phyloP scores from a whole-genome alignment of 495 filamentous ascomycete species.

The Aspergillus cavernicola region DNA sequence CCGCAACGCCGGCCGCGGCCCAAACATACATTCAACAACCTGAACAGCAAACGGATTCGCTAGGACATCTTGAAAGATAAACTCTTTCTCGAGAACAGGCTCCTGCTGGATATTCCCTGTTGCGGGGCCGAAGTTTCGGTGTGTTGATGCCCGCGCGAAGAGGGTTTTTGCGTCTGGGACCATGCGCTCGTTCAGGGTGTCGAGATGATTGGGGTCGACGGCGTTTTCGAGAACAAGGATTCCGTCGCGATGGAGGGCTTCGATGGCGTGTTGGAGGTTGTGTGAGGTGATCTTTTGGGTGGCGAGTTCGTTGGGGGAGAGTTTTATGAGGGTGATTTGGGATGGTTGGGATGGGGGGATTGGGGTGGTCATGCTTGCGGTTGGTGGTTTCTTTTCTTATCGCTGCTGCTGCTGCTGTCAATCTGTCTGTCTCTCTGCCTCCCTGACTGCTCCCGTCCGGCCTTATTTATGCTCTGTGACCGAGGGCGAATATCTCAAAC shows the following conservation, averaged over 20 bases:
- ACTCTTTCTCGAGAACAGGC: constrained; percentile 37
- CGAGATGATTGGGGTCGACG: constrained; percentile 38
- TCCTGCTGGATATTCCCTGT: constrained; percentile 55
- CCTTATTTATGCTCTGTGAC: too few relatives aligned
- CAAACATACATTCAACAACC: constrained; percentile 46
- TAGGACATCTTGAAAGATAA: constrained; percentile 40
- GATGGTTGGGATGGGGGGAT: not conserved
- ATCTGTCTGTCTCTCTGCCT: too few relatives aligned
- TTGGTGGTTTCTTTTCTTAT: too few relatives aligned
- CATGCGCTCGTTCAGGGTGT: constrained; percentile 51
- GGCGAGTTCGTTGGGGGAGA: not conserved
- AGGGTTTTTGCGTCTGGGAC: constrained; percentile 44
- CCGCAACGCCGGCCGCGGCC: constrained; percentile 43
- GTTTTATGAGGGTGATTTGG: not conserved
- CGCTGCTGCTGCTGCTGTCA: too few relatives aligned
- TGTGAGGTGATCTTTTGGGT: constrained; percentile 25
- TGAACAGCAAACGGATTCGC: constrained; percentile 47
- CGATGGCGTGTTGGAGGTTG: constrained; percentile 48
- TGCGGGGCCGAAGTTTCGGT: constrained; percentile 48
- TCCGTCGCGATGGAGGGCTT: constrained; percentile 48
- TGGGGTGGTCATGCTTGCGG: too few relatives aligned
- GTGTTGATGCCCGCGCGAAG: constrained; percentile 34
- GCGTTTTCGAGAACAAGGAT: constrained; percentile 49
- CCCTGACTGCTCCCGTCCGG: too few relatives aligned
- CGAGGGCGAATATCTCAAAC: too few relatives aligned